Evolutionary conservation across 2,329 filamentous ascomycete species (phyloP).

Genomic region (Lachnum nothofagi): DNA sequence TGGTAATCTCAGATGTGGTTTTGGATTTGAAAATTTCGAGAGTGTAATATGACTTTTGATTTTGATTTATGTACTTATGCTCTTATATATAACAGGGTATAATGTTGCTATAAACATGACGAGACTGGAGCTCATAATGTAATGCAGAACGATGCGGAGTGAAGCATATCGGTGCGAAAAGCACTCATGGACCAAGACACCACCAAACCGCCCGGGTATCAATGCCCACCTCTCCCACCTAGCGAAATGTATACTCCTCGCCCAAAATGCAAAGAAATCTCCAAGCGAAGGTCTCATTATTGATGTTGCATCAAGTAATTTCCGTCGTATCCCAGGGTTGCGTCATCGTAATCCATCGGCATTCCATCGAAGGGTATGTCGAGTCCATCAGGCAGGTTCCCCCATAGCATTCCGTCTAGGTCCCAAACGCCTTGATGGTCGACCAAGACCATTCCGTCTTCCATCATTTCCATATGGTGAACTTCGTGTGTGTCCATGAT

Average conservation of each 20-base stretch:
- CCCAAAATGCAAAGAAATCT: slow-evolving; percentile 3
- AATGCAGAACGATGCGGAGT: neutral
- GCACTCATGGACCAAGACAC: neutral
- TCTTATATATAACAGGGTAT: slow-evolving; percentile 6
- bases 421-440: slow-evolving; percentile 53
- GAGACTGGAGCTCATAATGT: neutral
- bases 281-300: neutral
- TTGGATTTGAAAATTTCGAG: no score
- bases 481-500: slow-evolving; percentile 35
- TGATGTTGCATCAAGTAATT: slow-evolving; percentile 27
- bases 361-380: slow-evolving; percentile 32
- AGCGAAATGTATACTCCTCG: neutral
- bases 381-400: slow-evolving; percentile 37
- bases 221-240: neutral
- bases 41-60: neutral
- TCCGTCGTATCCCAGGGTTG: slow-evolving; percentile 17
- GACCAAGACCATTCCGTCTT: slow-evolving; percentile 48
- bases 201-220: slow-evolving; percentile 1
- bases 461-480: slow-evolving; percentile 42
- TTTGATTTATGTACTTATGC: neutral
- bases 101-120: slow-evolving; percentile 1
- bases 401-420: slow-evolving; percentile 53
- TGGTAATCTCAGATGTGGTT: no score
- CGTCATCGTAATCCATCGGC: slow-evolving; percentile 25
- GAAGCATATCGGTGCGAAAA: neutral